Evolutionary conservation across 345 rosid species (phyloP).

Genomic region (Murraya paniculata): DNA sequence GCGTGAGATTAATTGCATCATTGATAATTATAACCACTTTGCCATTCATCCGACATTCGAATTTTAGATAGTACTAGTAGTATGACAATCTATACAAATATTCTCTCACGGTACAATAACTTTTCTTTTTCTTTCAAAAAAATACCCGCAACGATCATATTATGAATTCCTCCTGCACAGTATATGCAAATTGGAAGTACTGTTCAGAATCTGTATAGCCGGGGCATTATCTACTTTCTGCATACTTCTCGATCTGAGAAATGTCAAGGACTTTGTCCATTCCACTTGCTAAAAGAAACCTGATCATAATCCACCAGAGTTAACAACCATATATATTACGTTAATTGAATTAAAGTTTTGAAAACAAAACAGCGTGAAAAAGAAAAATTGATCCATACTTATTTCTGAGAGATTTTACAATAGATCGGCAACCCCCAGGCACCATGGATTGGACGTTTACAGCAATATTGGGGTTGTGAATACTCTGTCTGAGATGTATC

Average conservation of each 20-base stretch:
- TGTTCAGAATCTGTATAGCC: background rate
- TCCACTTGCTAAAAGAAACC: slow-evolving; percentile 68
- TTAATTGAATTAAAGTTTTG: background rate
- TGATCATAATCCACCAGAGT: slow-evolving; percentile 32
- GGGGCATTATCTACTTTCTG: slow-evolving; percentile 5
- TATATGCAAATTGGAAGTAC: no score
- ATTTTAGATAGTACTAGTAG: background rate
- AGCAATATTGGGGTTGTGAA: slow-evolving; percentile 87
- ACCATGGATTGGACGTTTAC: slow-evolving; percentile 70
- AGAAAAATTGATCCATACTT: slow-evolving; percentile 26
- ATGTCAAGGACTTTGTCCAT: slow-evolving; percentile 57
- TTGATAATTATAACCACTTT: background rate
- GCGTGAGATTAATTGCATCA: background rate
- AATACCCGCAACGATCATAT: no score
- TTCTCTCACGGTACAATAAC: no score
- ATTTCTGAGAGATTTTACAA: slow-evolving; percentile 50
- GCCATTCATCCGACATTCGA: background rate
- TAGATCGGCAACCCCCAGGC: slow-evolving; percentile 62
- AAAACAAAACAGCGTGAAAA: background rate
- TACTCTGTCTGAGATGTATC: slow-evolving; percentile 87
- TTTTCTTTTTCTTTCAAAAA: background rate
- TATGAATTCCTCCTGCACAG: background rate
- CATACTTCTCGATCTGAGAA: slow-evolving; percentile 50
- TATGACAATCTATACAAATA: no score
- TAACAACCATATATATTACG: slow-evolving; percentile 4